phyloP scores from a whole-genome alignment of 164 flowering plant genomes.

The grape (Vitis vinifera) region DNA sequence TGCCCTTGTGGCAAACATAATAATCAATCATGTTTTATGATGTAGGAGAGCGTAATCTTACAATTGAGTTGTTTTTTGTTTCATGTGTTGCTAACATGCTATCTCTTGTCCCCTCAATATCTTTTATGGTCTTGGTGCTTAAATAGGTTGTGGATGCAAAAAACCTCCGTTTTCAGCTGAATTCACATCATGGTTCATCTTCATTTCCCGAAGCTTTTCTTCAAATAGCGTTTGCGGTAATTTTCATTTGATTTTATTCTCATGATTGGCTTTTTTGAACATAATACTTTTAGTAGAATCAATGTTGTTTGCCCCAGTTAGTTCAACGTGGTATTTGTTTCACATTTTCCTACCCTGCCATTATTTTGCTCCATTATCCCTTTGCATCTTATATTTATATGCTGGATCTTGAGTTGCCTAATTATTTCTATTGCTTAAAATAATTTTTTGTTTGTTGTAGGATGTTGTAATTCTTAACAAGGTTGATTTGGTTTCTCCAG shows the following conservation, averaged over 20 bases:
- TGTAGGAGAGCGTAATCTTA: background rate
- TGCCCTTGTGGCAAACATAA: background rate
- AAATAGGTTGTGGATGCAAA: constrained; percentile 91
- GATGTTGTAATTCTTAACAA: constrained; percentile 93
- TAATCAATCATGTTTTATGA: background rate
- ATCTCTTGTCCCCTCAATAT: background rate
- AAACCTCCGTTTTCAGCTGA: constrained; percentile 75
- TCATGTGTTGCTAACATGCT: background rate
- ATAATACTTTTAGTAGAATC: background rate
- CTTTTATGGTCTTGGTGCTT: background rate
- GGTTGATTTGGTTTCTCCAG: constrained; percentile 80
- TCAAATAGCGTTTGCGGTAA: constrained; percentile 96
- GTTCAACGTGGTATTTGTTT: no score
- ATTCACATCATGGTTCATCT: constrained; percentile 47
- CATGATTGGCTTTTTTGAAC: constrained; percentile 1
- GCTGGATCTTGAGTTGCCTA: constrained; percentile 1
- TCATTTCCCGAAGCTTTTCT: constrained; percentile 85
- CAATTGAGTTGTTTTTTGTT: background rate
- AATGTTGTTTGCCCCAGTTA: background rate
- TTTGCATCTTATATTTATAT: background rate
- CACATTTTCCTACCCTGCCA: background rate
- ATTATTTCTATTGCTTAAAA: constrained; percentile 2
- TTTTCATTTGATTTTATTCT: background rate
- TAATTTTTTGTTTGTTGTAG: constrained; percentile 38
- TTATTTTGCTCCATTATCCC: background rate